Evolutionary conservation across 2,329 filamentous ascomycete species (phyloP), one percentile per base, ranked within the genome.

Genomic region (Chaetomiaceae sp.): DNA sequence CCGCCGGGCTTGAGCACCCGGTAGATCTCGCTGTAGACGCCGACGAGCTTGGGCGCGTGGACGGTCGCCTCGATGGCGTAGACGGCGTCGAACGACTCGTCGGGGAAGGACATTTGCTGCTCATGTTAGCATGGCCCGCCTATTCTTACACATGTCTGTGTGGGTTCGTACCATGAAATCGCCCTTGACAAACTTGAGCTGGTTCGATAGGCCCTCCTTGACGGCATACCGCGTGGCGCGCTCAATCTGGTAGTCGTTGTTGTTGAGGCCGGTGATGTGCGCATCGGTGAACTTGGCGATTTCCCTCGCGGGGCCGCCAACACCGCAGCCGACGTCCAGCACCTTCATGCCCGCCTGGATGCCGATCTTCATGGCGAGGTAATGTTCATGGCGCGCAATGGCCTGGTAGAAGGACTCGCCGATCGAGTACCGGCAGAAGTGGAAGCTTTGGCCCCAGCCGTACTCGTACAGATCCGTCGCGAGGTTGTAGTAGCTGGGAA

Each of bases 241-340:
- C 69, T 96, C 83, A 62, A 97, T 96, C 76, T 97, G 94, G 78
- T 99, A 99, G 75, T 96, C 90, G 73, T 97, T 97, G 84, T 96
- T 97, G 84, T 97, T 99, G 70, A 97, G 75, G 39, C 94, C 94
- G 22, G 90, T 87, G 59, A 97, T 82, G 65, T 96, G 90, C 64
- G 83, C 87, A 57, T 89, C 92, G 11, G 89, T 87, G 75, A 99
- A 99, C 75, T 95, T 95, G 74, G 89, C 89, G 65, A 99, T 97
- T 77, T 97, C 91, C 58, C 91, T 84, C 6, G 92, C 94, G 20
- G 94, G 94, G 43, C 94, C 94, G 65, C 94, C 94, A 51, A 97
- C 91, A 80, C 94, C 94, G 66, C 94, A 99, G 57, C 94, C 94
- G 55, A 99, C 94, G 67, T 99, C 94, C 27, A 99, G 79, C 17